Percentiles rank a stretch among this genome's conserved stretches.
phyloP scores from a whole-genome alignment of 2,329 filamentous ascomycete genomes.

The Fonsecaea monophora region DNA sequence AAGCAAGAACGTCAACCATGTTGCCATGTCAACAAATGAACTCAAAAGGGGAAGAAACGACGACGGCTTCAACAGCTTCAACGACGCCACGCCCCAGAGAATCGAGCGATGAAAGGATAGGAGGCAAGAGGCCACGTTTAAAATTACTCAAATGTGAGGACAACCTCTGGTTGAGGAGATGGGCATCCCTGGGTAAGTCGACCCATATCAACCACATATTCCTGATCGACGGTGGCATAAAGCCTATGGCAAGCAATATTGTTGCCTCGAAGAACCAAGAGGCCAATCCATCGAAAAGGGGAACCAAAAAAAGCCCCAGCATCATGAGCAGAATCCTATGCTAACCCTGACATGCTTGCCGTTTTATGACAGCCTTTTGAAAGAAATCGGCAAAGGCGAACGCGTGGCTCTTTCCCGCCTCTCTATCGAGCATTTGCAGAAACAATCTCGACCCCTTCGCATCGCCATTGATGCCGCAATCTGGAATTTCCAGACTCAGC shows the following conservation, averaged over 20 bases:
- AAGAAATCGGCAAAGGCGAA: slow-evolving; percentile 81
- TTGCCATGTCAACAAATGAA: background rate
- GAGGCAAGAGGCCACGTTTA: background rate
- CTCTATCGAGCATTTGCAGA: slow-evolving; percentile 76
- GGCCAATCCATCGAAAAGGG: background rate
- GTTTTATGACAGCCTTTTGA: slow-evolving; percentile 72
- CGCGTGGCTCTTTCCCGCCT: slow-evolving; percentile 83
- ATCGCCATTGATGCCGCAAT: slow-evolving; percentile 95
- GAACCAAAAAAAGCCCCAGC: background rate
- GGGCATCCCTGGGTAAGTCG: slow-evolving; percentile 54
- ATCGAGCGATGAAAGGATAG: background rate
- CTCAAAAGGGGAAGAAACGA: background rate
- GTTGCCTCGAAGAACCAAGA: background rate
- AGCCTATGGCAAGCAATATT: background rate
- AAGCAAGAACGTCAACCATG: too few species aligned
- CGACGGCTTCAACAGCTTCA: background rate
- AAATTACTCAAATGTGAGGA: background rate
- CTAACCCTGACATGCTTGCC: background rate
- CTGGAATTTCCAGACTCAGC: slow-evolving; percentile 92
- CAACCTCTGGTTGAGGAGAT: slow-evolving; percentile 38
- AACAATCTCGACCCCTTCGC: slow-evolving; percentile 74
- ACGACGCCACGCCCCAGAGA: background rate
- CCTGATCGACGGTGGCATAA: background rate
- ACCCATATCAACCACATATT: background rate
- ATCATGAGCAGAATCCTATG: background rate